Evolutionary conservation across 352 stramenopile genomes (phyloP).

Genomic region (Phytophthora crassamura): DNA sequence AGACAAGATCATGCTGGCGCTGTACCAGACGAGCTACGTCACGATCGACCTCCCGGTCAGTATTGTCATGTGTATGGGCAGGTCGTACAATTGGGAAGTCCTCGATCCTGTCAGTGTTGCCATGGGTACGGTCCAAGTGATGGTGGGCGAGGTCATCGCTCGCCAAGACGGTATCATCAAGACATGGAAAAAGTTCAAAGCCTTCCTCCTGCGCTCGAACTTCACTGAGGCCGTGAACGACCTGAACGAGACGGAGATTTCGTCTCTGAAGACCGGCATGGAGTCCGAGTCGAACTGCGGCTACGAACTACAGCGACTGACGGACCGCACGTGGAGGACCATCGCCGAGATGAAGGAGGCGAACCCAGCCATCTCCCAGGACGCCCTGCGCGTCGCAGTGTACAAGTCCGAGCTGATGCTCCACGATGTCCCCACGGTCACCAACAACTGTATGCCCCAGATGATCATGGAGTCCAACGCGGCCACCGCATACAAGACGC

Average conservation of each 20-base stretch:
- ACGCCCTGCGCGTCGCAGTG: constrained; percentile 26
- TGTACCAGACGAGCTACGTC: constrained; percentile 46
- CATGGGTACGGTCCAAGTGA: constrained; percentile 32
- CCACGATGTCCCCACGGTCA: constrained; percentile 35
- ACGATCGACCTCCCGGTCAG: constrained; percentile 43
- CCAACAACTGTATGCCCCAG: constrained; percentile 49
- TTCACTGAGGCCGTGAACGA: constrained; percentile 43
- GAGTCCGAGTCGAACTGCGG: constrained; percentile 43
- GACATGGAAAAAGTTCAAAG: constrained; percentile 36
- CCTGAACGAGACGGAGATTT: constrained; percentile 43
- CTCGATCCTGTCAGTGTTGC: constrained; percentile 34
- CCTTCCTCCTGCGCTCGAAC: constrained; percentile 29
- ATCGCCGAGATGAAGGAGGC: constrained; percentile 36
- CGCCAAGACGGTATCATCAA: constrained; percentile 28
- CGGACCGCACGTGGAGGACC: constrained; percentile 38
- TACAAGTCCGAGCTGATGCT: constrained; percentile 43
- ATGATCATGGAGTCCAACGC: constrained; percentile 41
- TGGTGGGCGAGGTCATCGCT: constrained; percentile 32
- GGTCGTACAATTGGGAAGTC: constrained; percentile 28
- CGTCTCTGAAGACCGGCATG: constrained; percentile 43
- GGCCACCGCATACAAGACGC: constrained; percentile 36
- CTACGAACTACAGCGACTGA: constrained; percentile 43
- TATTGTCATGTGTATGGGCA: constrained; percentile 38
- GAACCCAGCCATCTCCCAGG: constrained; percentile 20
- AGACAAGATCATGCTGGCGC: constrained; percentile 32